Percentiles rank a stretch among this genome's conserved stretches.
phyloP scores from a whole-genome alignment of 1,284 basidiomycete species.

The Trametes pubescens region DNA sequence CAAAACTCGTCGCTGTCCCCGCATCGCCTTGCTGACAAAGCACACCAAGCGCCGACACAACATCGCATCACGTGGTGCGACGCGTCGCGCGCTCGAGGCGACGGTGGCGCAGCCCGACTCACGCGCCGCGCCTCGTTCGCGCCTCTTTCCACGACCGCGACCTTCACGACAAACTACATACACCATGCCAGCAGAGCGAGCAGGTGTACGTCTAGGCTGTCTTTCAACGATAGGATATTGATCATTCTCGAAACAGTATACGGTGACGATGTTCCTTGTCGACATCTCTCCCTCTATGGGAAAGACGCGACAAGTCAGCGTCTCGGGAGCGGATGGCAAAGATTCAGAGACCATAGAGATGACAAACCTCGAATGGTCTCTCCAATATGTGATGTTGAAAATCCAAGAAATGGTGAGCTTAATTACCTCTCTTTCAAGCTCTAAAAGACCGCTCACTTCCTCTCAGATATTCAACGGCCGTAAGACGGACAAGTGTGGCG shows the following conservation, averaged over 20 bases:
- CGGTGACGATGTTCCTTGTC: slow-evolving; percentile 86
- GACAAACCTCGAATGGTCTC: slow-evolving; percentile 81
- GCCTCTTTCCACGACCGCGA: slow-evolving; percentile 19
- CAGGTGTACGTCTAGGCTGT: slow-evolving; percentile 60
- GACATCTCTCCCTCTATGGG: slow-evolving; percentile 91
- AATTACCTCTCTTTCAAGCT: not conserved
- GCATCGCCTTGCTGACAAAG: slow-evolving; percentile 31
- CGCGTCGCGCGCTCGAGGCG: slow-evolving; percentile 30
- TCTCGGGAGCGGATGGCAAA: slow-evolving; percentile 62
- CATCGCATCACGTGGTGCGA: slow-evolving; percentile 28
- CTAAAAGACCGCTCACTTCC: not conserved
- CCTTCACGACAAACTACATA: slow-evolving; percentile 17
- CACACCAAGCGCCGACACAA: slow-evolving; percentile 19
- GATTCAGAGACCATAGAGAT: slow-evolving; percentile 62
- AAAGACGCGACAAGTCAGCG: slow-evolving; percentile 60
- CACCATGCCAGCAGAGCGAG: slow-evolving; percentile 78
- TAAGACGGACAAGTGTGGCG: slow-evolving; percentile 92
- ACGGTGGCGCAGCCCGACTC: slow-evolving; percentile 21
- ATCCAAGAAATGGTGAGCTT: slow-evolving; percentile 85
- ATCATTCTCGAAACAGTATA: slow-evolving; percentile 58
- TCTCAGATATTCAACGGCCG: slow-evolving; percentile 84
- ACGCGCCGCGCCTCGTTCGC: slow-evolving; percentile 12
- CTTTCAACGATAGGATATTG: not conserved
- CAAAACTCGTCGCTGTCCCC: slow-evolving; percentile 19
- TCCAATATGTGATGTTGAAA: slow-evolving; percentile 89